Evolutionary conservation across 2,329 filamentous ascomycete genomes (phyloP), one percentile per base, ranked within the genome.

Genomic region (Scopulariopsis brevicaulis): DNA sequence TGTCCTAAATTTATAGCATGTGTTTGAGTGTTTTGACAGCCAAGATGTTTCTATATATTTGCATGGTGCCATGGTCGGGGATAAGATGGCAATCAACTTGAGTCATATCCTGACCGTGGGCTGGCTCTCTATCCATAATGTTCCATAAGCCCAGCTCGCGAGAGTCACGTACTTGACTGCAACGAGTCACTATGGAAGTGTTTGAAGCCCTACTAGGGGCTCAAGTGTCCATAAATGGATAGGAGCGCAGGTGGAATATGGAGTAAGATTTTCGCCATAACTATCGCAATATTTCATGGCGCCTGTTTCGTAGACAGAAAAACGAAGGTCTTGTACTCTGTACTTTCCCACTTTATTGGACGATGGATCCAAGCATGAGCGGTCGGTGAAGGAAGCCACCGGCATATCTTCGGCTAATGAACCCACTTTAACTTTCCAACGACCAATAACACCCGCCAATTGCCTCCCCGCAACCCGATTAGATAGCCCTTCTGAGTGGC

Each of bases 401-500:
- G 52, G 52, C 28, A n/a, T 54, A 54, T 54, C 28, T 18, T 54
- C 52, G 52, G 52, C 11, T 35, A 35, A 54, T 22, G 8, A 14
- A 22, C 5, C 22, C n/a, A 50, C 46, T 24, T 50, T 24, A n/a
- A 11, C 7, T 43, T 2, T 2, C 20, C n/a, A 7, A 24, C 20
- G 18, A n/a, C 55, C 55, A 57, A 57, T 53, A 20, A 57, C 14
- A 22, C 11, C 8, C n/a, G 24, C 25, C 55, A 57, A 57, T 57
- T 56, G 5, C 46, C 48, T 53, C 56, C 51, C 56, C 51, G 37
- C 51, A 48, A 15, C 32, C n/a, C 18, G 25, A 28, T 32, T 43
- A 40, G 56, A 35, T 43, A 58, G 48, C 56, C 48, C 56, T 51
- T 51, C 40, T 34, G 50, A 53, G 55, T 40, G 55, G 40, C 48